A percentile compares a stretch with the other conserved stretches of the same genome.
These are phyloP conservation scores for Naganishia cerealis DNA, from an alignment of 1,284 basidiomycete species.

Conservation along the genomic window DNA sequence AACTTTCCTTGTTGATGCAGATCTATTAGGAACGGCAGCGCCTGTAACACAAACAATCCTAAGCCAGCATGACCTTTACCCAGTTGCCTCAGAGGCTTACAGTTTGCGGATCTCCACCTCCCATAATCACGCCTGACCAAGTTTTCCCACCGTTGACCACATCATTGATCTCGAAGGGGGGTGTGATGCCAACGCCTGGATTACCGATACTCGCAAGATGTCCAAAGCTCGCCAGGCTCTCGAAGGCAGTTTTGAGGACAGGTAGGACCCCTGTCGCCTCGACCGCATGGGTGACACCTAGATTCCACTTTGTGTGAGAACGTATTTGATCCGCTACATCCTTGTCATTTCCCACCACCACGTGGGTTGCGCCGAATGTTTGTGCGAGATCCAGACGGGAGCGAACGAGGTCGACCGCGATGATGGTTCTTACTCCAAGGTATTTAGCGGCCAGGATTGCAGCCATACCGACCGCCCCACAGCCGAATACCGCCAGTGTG, in stretches of 20 bases:
- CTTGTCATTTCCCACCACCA: conserved; percentile 14
- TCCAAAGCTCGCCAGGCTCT: conserved; percentile 23
- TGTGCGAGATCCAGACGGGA: conserved; percentile 22
- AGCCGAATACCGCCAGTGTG: conserved; percentile 27
- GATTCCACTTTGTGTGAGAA: conserved; percentile 14
- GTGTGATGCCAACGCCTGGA: conserved; percentile 15
- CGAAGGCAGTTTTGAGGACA: conserved; percentile 26
- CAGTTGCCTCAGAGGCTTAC: neutral
- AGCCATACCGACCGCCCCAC: conserved; percentile 30
- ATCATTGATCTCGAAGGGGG: conserved; percentile 28
- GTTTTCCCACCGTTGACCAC: conserved; percentile 27
- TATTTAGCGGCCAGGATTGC: conserved; percentile 20
- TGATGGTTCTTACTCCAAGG: conserved; percentile 24
- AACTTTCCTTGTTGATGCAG: conserved; percentile 28
- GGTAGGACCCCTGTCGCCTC: conserved; percentile 25
- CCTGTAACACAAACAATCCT: neutral
- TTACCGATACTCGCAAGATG: conserved; percentile 22
- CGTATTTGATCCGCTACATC: conserved; percentile 22
- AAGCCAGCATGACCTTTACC: neutral
- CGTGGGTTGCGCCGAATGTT: conserved; percentile 20
- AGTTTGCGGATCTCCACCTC: conserved; percentile 21
- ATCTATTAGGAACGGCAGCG: conserved; percentile 12
- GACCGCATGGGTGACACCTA: conserved; percentile 28
- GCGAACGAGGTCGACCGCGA: conserved; percentile 26
- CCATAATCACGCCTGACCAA: conserved; percentile 20